phyloP scores from a whole-genome alignment of 257 asterid species.

The Leonotis leonurus region DNA sequence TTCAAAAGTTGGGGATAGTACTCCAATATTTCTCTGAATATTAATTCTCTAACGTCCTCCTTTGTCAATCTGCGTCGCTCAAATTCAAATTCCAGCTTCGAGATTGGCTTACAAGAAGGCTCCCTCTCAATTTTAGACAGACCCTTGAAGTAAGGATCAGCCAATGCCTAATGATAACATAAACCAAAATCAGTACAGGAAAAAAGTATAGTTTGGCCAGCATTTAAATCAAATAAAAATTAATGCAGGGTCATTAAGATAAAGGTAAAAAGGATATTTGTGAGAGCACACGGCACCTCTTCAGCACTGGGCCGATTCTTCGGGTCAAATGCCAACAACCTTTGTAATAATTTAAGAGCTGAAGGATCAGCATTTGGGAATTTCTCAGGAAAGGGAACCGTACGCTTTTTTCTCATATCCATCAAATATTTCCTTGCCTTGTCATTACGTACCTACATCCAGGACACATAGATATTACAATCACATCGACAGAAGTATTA shows the following conservation, averaged over 20 bases:
- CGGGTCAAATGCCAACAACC: constrained; percentile 84
- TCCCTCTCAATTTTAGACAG: constrained; percentile 82
- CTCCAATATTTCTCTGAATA: constrained; percentile 76
- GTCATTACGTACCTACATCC: constrained; percentile 79
- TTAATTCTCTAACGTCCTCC: constrained; percentile 75
- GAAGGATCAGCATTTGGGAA: constrained; percentile 60
- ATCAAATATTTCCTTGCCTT: constrained; percentile 86
- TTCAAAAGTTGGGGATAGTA: constrained; percentile 79
- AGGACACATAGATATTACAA: constrained; percentile 11
- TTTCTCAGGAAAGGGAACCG: constrained; percentile 55
- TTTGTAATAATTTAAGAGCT: constrained; percentile 63
- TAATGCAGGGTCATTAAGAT: background rate
- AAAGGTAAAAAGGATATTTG: background rate
- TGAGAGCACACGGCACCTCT: constrained; percentile 40
- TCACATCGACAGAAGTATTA: background rate
- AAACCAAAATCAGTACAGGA: constrained; percentile 16
- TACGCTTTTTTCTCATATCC: constrained; percentile 62
- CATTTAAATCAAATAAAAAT: background rate
- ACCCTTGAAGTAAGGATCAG: constrained; percentile 90
- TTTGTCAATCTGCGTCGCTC: constrained; percentile 73
- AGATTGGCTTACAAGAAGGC: constrained; percentile 79
- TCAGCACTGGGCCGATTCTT: constrained; percentile 89
- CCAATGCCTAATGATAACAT: constrained; percentile 58
- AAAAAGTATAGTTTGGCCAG: background rate
- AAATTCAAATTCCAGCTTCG: constrained; percentile 86